Percentiles rank a stretch among this genome's conserved stretches.
Conservation (phyloP, 2,329 filamentous ascomycete genomes). For the Cordyceps fumosorosea region DNA sequence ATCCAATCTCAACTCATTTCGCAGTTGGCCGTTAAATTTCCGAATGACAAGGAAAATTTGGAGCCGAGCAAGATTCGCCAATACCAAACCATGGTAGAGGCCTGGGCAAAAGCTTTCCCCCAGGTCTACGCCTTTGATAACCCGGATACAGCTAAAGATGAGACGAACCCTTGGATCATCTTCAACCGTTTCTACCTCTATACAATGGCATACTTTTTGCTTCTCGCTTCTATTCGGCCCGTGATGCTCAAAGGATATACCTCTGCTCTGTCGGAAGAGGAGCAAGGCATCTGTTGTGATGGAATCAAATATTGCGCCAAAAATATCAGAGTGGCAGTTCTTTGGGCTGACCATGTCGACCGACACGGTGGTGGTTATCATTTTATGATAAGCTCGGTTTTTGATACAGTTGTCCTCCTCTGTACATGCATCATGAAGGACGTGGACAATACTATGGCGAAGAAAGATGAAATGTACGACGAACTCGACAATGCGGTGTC, state of each 20-base stretch:
- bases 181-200: constrained; percentile 41
- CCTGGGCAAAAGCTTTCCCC: constrained; percentile 38
- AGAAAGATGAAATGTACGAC: neutral
- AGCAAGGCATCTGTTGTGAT: constrained; percentile 32
- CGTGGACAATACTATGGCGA: constrained; percentile 30
- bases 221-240: constrained; percentile 38
- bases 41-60: constrained; percentile 23
- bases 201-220: constrained; percentile 37
- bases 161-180: constrained; percentile 33
- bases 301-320: constrained; percentile 38
- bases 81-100: constrained; percentile 30
- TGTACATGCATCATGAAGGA: constrained; percentile 48
- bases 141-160: constrained; percentile 37
- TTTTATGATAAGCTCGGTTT: constrained; percentile 42
- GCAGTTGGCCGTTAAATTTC: constrained; percentile 20
- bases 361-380: constrained; percentile 39
- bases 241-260: constrained; percentile 35
- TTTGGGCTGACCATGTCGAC: constrained; percentile 11
- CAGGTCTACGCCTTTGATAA: constrained; percentile 31
- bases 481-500: constrained; percentile 7
- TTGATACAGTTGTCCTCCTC: constrained; percentile 43
- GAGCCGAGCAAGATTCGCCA: constrained; percentile 24
- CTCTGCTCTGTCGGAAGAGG: constrained; percentile 21
- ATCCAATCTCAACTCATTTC: constrained; percentile 29
- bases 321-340: constrained; percentile 32